Evolutionary conservation across 345 rosid genomes (phyloP), one percentile per base, ranked within the genome.

Genomic region (Firmiana major): DNA sequence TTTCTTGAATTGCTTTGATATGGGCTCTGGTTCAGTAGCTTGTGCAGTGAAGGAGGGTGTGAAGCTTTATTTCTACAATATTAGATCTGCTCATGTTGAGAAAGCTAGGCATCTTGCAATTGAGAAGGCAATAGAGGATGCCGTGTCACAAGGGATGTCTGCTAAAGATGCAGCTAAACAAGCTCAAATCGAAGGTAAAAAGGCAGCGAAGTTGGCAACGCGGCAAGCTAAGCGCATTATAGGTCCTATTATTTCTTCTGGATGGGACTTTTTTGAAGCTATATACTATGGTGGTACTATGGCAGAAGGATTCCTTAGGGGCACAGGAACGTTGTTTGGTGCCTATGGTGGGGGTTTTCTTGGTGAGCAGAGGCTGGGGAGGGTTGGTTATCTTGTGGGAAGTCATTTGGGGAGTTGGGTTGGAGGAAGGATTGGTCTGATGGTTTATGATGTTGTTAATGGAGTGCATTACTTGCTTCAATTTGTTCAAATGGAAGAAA

Each of bases 221-320:
- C 83, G 86, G 40, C 91, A 93, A 78, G 92, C 98, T 19, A 92
- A 89, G 81, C 93, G 98, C 46, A 86, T 92, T 34, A 81, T 92
- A 78, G 99, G 99, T 19, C 99, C 99, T 22, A 83, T 96, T 24
- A 87, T 96, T n/a, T 89, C 99, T 62, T 87, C 93, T 3, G 97
- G 98, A 6, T 91, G 99, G 99, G 97, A 96, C 84, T 96, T 93
- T 80, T 96, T 96, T 22, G 99, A 96, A 80, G 97, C 99, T 9
- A 57, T 96, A 53, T 96, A 96, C 81, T 92, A 89, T 75, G 98
- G 97, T 0, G 98, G 99, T 71, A 92, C 93, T 24, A 43, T 91
- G 24, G 85, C 94, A 0, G 99, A 93, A 82, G 99, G 94, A 49
- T 87, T 91, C 83, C 88, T 93, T 31, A 91, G 98, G 71, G 99